These are phyloP conservation scores for Maudiozyma saulgeensis DNA, from an alignment of 805 yeast species.

Conservation along the genomic window DNA sequence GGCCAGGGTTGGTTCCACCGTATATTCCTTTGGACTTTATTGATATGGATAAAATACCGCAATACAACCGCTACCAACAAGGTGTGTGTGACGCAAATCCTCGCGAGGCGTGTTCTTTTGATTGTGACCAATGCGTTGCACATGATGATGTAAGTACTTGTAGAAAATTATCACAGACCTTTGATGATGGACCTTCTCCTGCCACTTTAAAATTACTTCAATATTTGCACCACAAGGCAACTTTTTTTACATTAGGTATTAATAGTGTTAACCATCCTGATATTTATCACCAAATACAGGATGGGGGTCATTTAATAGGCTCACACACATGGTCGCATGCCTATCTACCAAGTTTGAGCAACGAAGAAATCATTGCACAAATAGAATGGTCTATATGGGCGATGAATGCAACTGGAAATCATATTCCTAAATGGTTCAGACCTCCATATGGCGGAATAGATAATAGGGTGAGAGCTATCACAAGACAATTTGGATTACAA, in stretches of 20 bases:
- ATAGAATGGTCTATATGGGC: constrained; percentile 96
- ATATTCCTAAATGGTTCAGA: constrained; percentile 84
- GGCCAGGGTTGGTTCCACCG: constrained; percentile 90
- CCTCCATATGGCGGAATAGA: constrained; percentile 97
- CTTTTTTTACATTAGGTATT: constrained; percentile 80
- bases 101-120: constrained; percentile 65
- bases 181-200: constrained; percentile 90
- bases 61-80: constrained; percentile 38
- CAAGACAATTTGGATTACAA: constrained; percentile 77
- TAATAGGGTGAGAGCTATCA: constrained; percentile 69
- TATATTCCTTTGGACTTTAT: constrained; percentile 73
- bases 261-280: constrained; percentile 74
- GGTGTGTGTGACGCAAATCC: constrained; percentile 49
- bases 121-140: constrained; percentile 70
- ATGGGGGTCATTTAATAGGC: constrained; percentile 69
- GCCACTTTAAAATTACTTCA: constrained; percentile 53
- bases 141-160: constrained; percentile 73
- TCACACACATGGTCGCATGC: constrained; percentile 92
- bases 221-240: constrained; percentile 46
- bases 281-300: constrained; percentile 46
- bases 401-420: constrained; percentile 85
- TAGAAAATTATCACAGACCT: constrained; percentile 68
- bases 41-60: constrained; percentile 45
- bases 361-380: constrained; percentile 80
- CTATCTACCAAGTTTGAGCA: constrained; percentile 65